Base-by-base conservation (phyloP, 768 basidiomycete genomes). In the Astraeus odoratus region DNA sequence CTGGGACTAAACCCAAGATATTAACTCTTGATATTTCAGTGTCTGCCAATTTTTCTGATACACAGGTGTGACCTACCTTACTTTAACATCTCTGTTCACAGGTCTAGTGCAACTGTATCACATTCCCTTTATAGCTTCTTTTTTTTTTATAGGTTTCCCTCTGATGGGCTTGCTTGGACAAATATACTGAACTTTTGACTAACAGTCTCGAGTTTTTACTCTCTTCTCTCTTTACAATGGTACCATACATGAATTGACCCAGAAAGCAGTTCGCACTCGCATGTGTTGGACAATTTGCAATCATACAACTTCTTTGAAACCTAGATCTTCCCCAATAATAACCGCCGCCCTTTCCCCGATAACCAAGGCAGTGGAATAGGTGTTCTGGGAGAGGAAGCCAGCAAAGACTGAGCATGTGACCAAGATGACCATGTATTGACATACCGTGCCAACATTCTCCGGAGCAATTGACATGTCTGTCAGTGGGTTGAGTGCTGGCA, bases 341-440 rank as follows among this genome's bases (percentile, higher is more conserved):
- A 72, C 53, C 0, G 78, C 75, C 6, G 77, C 75, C 56, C 78
- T 80, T 57, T 80, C 78, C 2, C 76, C 78, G 37, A 80, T 58
- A 13, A 57, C 58, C 12, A 70, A 42, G 10, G 69, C 64, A 9
- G 66, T 66, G 1, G 65, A 67, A 48, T 70, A 71, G 1, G 70
- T 71, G 50, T 71, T 72, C 59, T 50, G 23, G n/a, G n/a, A n/a
- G n/a, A n/a, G n/a, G n/a, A 31, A 35, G 4, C 6, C 9, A 18
- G 34, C 6, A 15, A n/a, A n/a, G n/a, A n/a, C n/a, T n/a, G n/a
- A n/a, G n/a, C n/a, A n/a, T n/a, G n/a, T n/a, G n/a, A n/a, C n/a
- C n/a, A n/a, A n/a, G 33, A 30, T n/a, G n/a, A 31, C 30, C 12
- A 31, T 13, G n/a, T 13, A 13, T 12, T 12, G 22, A 44, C 48